A percentile compares a stretch with the other conserved stretches of the same genome.
phyloP scores from a whole-genome alignment of 2,329 filamentous ascomycete genomes.

The Colletotrichum sp. region DNA sequence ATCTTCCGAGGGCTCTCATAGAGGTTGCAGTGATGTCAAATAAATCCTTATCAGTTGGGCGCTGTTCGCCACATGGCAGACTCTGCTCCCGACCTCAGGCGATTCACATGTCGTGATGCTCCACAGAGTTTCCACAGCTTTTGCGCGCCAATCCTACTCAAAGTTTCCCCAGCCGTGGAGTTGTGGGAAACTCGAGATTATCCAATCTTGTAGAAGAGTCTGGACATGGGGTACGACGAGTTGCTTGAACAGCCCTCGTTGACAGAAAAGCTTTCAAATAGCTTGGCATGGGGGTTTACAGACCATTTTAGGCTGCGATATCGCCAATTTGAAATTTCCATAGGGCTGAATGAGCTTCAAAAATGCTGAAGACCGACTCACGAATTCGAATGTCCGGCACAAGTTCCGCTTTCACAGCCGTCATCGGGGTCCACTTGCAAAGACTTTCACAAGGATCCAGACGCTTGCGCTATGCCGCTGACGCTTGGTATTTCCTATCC shows the following conservation, averaged over 20 bases:
- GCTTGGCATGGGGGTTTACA: not conserved
- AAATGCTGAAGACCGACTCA: not conserved
- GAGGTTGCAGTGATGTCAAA: not conserved
- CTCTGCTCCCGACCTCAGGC: not conserved
- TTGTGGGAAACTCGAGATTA: not conserved
- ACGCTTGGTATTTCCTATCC: not conserved
- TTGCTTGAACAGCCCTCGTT: not conserved
- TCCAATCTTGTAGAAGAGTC: not conserved
- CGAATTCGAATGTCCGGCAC: not conserved
- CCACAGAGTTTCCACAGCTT: slow-evolving; percentile 6
- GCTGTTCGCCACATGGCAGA: slow-evolving; percentile 5
- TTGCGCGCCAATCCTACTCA: slow-evolving; percentile 2
- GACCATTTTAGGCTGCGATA: not conserved
- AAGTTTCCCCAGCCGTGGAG: not conserved
- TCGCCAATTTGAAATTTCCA: not conserved
- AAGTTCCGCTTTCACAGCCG: not conserved
- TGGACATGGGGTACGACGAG: not conserved
- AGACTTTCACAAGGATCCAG: slow-evolving; percentile 8
- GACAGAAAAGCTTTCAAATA: not conserved
- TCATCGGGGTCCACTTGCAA: slow-evolving; percentile 1
- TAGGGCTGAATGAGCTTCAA: not conserved
- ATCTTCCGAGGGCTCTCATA: not conserved
- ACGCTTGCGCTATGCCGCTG: not conserved
- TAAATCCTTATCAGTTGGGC: not conserved
- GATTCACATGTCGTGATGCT: slow-evolving; percentile 2